phyloP scores from a whole-genome alignment of 2,329 filamentous ascomycete genomes.

The Phialophora expanda region DNA sequence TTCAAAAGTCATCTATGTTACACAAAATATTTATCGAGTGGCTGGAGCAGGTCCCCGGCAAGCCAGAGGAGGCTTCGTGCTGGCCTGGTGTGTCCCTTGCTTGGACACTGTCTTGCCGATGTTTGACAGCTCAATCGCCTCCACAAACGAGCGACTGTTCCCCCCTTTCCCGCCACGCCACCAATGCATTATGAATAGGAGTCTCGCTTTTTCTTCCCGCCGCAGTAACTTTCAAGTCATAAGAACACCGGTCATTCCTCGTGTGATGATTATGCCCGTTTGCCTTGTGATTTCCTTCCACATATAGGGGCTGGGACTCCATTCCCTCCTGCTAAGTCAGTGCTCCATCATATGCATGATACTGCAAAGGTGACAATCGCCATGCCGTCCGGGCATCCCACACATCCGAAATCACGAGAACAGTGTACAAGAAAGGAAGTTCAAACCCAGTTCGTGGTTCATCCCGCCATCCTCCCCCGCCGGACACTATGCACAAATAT shows the following conservation, averaged over 20 bases:
- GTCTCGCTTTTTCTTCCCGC: slow-evolving; percentile 26
- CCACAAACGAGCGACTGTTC: slow-evolving; percentile 7
- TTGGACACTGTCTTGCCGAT: not conserved
- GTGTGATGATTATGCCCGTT: slow-evolving; percentile 31
- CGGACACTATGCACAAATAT: slow-evolving; percentile 13
- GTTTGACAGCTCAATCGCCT: not conserved
- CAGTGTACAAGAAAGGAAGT: slow-evolving; percentile 36
- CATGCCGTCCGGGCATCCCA: slow-evolving; percentile 14
- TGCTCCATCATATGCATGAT: slow-evolving; percentile 32
- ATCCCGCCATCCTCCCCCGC: slow-evolving; percentile 10
- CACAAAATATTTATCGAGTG: slow-evolving; percentile 11
- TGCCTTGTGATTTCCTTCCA: slow-evolving; percentile 18
- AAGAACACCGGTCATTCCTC: slow-evolving; percentile 35
- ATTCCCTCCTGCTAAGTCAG: slow-evolving; percentile 14
- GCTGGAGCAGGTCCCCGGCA: not conserved
- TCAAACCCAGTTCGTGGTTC: slow-evolving; percentile 21
- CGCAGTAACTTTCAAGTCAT: slow-evolving; percentile 12
- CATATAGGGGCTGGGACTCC: slow-evolving; percentile 16
- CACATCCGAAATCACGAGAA: slow-evolving; percentile 23
- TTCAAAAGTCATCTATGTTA: slow-evolving; percentile 17
- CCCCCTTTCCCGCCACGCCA: slow-evolving; percentile 13
- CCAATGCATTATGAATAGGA: slow-evolving; percentile 31
- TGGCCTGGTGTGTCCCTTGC: not conserved
- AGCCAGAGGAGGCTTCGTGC: not conserved
- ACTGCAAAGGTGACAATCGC: slow-evolving; percentile 27